These are phyloP conservation scores for Phialophora macrospora DNA, from an alignment of 2,329 filamentous ascomycete species.

Conservation along the genomic window DNA sequence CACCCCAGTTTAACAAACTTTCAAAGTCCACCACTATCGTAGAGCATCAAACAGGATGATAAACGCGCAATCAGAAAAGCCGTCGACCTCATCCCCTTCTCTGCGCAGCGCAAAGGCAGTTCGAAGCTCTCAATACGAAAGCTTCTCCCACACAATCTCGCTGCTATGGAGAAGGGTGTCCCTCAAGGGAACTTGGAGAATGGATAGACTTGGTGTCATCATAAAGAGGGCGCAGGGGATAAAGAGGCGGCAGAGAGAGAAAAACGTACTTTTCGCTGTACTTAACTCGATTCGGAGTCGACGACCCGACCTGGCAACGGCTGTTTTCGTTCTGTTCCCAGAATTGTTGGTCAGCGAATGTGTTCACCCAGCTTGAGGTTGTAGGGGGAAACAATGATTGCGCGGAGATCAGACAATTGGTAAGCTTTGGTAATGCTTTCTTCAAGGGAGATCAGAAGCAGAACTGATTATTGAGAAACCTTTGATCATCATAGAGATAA, in stretches of 20 bases:
- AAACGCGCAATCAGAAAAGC: conserved; percentile 37
- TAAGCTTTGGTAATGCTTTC: conserved; percentile 62
- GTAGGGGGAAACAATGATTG: neutral
- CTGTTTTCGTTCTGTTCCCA: neutral
- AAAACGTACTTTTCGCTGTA: conserved; percentile 5
- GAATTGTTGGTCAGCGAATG: conserved; percentile 2
- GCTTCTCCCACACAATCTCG: conserved; percentile 12
- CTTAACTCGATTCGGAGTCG: neutral
- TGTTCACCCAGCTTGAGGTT: too few relatives aligned
- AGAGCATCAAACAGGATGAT: neutral
- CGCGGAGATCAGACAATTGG: conserved; percentile 50
- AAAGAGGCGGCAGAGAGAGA: neutral
- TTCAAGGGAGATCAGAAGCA: conserved; percentile 66
- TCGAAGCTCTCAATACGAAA: conserved; percentile 17
- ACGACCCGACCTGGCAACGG: neutral
- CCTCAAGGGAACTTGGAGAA: conserved; percentile 57
- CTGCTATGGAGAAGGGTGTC: conserved; percentile 23
- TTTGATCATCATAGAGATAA: conserved; percentile 54
- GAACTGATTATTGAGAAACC: conserved; percentile 60
- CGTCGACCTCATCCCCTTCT: conserved; percentile 39
- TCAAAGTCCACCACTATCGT: neutral
- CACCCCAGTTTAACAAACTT: neutral
- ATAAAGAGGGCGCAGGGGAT: conserved; percentile 39
- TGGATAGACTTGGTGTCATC: conserved; percentile 68
- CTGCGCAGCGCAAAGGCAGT: conserved; percentile 11